Conservation (phyloP, 2,329 filamentous ascomycete species). For the Thelonectria blattea region DNA sequence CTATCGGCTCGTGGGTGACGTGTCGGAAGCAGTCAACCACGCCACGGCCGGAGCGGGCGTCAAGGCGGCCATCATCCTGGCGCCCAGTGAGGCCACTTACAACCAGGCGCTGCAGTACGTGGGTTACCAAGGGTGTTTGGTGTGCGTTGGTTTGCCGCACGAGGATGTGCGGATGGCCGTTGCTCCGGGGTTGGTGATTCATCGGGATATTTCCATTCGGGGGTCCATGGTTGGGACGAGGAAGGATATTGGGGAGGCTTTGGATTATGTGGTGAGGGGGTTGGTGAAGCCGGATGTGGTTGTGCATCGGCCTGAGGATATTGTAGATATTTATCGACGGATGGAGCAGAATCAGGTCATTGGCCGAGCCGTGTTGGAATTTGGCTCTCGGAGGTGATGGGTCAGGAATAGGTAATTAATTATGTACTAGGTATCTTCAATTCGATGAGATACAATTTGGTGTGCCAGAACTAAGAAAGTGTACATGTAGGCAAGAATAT, state of each 20-base stretch:
- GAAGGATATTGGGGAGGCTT: slow-evolving; percentile 2
- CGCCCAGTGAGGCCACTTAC: slow-evolving; percentile 4
- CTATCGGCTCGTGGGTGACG: background rate
- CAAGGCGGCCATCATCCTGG: background rate
- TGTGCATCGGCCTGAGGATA: background rate
- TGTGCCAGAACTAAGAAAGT: no score
- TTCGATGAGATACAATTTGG: no score
- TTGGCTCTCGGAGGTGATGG: background rate
- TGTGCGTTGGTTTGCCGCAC: slow-evolving; percentile 1
- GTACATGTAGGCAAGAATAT: no score
- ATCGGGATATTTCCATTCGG: background rate
- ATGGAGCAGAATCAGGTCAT: slow-evolving; percentile 4
- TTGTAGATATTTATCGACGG: background rate
- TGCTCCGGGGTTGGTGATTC: background rate
- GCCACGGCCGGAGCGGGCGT: background rate
- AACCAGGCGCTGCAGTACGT: slow-evolving; percentile 6
- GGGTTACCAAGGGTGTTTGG: background rate
- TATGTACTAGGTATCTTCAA: no score
- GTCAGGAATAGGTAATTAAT: no score
- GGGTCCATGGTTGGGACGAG: slow-evolving; percentile 3
- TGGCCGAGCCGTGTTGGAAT: background rate
- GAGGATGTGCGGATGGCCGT: slow-evolving; percentile 4
- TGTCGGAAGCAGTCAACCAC: background rate
- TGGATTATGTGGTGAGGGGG: slow-evolving; percentile 2
- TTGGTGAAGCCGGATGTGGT: slow-evolving; percentile 6